Evolutionary conservation across 108 stramenopile genomes (phyloP), one percentile per base, ranked within the genome.

Genomic region (Cyclostephanos invisitatus): DNA sequence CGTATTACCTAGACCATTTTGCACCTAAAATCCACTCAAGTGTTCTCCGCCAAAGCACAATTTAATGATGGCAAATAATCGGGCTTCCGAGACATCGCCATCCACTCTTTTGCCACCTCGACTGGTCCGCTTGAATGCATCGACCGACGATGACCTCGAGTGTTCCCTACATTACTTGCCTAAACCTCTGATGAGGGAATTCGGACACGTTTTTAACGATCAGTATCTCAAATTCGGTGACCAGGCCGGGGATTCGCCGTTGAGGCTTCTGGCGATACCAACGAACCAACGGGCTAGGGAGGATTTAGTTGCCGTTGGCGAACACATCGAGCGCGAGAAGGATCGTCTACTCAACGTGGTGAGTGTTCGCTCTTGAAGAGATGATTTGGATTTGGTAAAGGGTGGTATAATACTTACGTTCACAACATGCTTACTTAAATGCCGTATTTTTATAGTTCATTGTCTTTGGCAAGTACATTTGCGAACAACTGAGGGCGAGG

Each of bases 221-320:
- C 70, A 80, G 48, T 86, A 91, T 70, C 65, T 84, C 49, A 61
- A 73, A 27, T 75, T 61, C 28, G 72, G 40, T 18, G n/a, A 12
- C 27, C 42, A 18, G 20, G 17, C 29, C 0, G 60, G 28, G 14
- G 40, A 37, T 47, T 50, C 63, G 15, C 50, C 62, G 6, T 56
- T 78, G 62, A 86, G 79, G 62, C 55, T 94, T 24, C 70, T 94
- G 54, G 93, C 93, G 17, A 84, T 94, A 59, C 93, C 93, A 14
- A 94, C 93, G 42, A 94, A 94, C 75, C 93, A 94, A 70, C 80
- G 75, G 20, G 93, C 93, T 8, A 66, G 85, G 48, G 80, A 89
- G 59, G 93, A 94, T 87, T 71, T 94, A 54, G 93, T 94, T 14
- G 88, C 85, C 5, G 81, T 94, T 10, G 93, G 93, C 24, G 91